Evolutionary conservation across 2,329 filamentous ascomycete species (phyloP), one percentile per base, ranked within the genome.

Genomic region (Cercospora sp.): DNA sequence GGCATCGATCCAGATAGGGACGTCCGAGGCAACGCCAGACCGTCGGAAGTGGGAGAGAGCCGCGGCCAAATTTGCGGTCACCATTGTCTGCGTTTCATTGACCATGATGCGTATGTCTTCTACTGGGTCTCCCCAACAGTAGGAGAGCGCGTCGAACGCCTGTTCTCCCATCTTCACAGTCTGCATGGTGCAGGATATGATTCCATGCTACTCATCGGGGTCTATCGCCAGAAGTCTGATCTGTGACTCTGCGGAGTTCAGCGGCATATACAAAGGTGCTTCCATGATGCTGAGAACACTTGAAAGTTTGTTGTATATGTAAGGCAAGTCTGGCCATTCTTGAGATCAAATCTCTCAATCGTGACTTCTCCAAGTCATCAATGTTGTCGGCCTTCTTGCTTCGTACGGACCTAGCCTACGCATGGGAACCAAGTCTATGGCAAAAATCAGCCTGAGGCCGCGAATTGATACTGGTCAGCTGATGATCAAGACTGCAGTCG

Each of bases 101-200:
- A 39, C 33, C 4, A 60, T 39, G 33, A 33, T 26, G 31, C 58
- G 23, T 60, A n/a, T 36, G 31, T 33, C 13, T 36, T 18, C 13
- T 10, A 23, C 33, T 18, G 16, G 33, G 28, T 23, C 6, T 10
- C 64, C 64, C 64, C 64, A 66, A 20, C 36, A 60, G 57, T 66
- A 66, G 6, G 55, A 60, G 20, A 66, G 42, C 2, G 64, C 57
- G 8, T 65, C 63, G 13, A 65, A 65, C 5, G 26, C 36, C 36
- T 31, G 39, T 5, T 28, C 28, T 28, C 33, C 10, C 18, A 62
- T 2, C 10, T 7, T 13, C 1, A 6, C 18, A 1, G 10, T 39
- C 7, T 31, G 10, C 9, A 61, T 30, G 12, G 55, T 48, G 28
- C 58, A 53, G 12, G 20, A 59, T 7, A 66, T 16, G 18, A 3